Evolutionary conservation across 208 protist genomes (phyloP).

Genomic region (Trypanosomatidae sp.): DNA sequence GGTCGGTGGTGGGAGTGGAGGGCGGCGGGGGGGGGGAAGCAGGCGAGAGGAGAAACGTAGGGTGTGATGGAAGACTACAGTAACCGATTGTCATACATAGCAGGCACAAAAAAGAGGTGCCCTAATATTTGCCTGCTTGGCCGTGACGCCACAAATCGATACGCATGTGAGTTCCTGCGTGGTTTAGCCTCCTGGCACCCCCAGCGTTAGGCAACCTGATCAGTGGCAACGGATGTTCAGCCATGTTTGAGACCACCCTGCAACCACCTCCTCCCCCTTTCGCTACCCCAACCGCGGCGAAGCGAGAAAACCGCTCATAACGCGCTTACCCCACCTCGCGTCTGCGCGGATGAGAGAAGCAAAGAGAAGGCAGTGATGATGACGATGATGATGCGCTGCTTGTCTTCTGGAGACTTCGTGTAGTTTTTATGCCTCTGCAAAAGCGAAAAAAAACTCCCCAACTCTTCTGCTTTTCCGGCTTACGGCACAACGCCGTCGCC

Average conservation of each 20-base stretch:
- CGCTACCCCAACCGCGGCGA: background rate
- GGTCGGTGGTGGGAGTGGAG: background rate
- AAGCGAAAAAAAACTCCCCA: too few relatives aligned
- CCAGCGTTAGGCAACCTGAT: background rate
- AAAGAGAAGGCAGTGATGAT: background rate
- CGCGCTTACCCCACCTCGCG: too few relatives aligned
- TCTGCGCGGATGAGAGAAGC: background rate
- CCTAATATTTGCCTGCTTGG: background rate
- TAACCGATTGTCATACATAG: background rate
- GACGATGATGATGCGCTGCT: background rate
- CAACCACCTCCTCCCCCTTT: background rate
- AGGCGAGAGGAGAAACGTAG: background rate
- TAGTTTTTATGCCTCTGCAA: background rate
- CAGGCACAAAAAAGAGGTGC: background rate
- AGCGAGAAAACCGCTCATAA: constrained; percentile 1
- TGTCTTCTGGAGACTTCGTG: background rate
- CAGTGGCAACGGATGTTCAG: background rate
- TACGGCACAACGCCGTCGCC: background rate
- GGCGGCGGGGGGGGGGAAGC: background rate
- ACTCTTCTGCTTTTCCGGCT: background rate
- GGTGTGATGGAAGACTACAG: background rate
- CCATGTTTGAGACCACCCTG: background rate
- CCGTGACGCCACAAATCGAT: background rate
- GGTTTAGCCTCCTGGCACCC: background rate
- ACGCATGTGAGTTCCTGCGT: background rate